Evolutionary conservation across 78 protist genomes (phyloP).

Genomic region (Dictyostelium purpureum): DNA sequence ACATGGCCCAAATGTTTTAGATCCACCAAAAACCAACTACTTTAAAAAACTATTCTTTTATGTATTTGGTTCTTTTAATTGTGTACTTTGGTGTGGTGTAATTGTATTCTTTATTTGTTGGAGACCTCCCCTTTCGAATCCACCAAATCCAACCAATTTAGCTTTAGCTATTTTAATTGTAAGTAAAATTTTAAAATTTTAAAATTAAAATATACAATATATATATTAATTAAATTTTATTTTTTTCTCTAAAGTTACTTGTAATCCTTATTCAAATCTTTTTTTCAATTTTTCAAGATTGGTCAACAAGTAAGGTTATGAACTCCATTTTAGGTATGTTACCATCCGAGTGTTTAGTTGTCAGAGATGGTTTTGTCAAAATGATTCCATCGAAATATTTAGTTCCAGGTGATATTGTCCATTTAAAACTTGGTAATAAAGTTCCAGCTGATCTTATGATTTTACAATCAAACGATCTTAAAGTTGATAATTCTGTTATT

Average conservation of each 20-base stretch:
- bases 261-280: constrained; percentile 74
- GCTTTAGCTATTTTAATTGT: constrained; percentile 9
- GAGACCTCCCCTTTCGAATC: constrained; percentile 2
- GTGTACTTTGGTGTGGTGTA: constrained; percentile 79
- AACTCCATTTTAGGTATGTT: constrained; percentile 74
- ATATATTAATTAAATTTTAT: neutral
- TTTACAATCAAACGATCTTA: constrained; percentile 57
- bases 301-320: constrained; percentile 84
- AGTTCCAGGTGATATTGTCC: constrained; percentile 91
- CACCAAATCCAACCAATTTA: neutral
- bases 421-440: constrained; percentile 81
- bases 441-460: constrained; percentile 90
- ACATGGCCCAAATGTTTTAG: constrained; percentile 10
- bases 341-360: constrained; percentile 79
- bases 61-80: constrained; percentile 73
- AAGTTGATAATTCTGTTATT: constrained; percentile 77
- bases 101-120: constrained; percentile 83
- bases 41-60: neutral
- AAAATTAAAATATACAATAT: neutral
- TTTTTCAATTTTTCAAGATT: constrained; percentile 90
- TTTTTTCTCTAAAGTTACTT: neutral
- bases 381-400: constrained; percentile 70
- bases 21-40: neutral
- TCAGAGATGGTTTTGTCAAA: constrained; percentile 72
- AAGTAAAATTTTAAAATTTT: neutral